These are phyloP conservation scores for Diaporthe eres DNA, from an alignment of 2,329 filamentous ascomycete genomes.

Conservation along the genomic window DNA sequence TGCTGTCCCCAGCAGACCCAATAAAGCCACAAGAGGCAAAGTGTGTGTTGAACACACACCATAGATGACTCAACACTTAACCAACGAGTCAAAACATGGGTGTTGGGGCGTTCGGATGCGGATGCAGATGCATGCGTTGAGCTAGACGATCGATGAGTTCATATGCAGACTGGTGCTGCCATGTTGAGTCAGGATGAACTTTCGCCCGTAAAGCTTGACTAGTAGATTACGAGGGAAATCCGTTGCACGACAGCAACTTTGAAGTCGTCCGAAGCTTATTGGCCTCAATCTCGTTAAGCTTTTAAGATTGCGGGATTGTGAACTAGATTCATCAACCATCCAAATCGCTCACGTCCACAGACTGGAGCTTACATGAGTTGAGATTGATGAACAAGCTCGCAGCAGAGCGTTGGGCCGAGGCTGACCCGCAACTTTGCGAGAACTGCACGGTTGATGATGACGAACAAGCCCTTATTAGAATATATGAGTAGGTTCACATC, in stretches of 20 bases:
- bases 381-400: neutral
- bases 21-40: neutral
- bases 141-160: neutral
- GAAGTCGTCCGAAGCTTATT: constrained; percentile 14
- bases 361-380: neutral
- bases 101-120: neutral
- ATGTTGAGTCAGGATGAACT: neutral
- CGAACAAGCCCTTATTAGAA: neutral
- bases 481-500: neutral
- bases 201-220: neutral
- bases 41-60: neutral
- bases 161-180: neutral
- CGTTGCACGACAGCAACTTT: neutral
- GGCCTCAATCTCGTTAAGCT: neutral
- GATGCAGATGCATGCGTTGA: neutral
- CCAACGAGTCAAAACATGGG: neutral
- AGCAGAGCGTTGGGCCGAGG: neutral
- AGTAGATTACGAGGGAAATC: neutral
- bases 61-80: neutral
- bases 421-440: neutral
- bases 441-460: neutral
- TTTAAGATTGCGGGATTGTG: neutral
- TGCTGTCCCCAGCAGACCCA: too few relatives aligned
- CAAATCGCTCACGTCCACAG: too few relatives aligned
- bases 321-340: neutral